Percentiles rank a stretch among this genome's conserved stretches.
These are phyloP conservation scores for Tillandsia fasciculata DNA, from an alignment of 176 grass and related monocot species.

Conservation along the genomic window DNA sequence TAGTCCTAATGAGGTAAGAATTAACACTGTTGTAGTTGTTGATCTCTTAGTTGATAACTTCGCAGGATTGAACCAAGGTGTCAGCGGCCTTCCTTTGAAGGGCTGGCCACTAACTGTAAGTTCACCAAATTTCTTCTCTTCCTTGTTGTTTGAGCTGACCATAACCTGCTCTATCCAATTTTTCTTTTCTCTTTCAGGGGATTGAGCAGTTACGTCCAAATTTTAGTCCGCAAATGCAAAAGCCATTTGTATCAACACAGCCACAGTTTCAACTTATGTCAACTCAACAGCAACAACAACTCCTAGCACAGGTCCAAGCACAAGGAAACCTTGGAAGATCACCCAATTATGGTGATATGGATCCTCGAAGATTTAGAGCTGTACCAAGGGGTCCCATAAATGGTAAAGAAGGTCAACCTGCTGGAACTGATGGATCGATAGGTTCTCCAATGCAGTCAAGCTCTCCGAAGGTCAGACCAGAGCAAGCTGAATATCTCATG, in stretches of 20 bases:
- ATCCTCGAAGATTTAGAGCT: constrained; percentile 60
- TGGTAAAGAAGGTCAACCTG: constrained; percentile 67
- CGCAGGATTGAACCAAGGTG: constrained; percentile 90
- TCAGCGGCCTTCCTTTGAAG: constrained; percentile 87
- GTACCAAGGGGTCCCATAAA: constrained; percentile 51
- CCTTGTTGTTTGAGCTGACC: constrained; percentile 4
- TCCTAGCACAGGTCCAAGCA: constrained; percentile 91
- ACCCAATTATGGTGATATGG: constrained; percentile 63
- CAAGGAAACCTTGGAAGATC: constrained; percentile 61
- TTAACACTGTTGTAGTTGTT: neutral
- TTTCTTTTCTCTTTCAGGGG: constrained; percentile 36
- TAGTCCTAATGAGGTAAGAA: no score
- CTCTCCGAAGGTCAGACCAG: constrained; percentile 66
- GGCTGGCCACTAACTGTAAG: constrained; percentile 98
- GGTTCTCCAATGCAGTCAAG: constrained; percentile 78
- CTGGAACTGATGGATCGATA: constrained; percentile 70
- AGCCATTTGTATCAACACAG: constrained; percentile 76
- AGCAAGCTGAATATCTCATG: constrained; percentile 68
- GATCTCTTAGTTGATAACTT: constrained; percentile 15
- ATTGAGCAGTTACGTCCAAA: constrained; percentile 83
- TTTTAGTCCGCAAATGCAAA: constrained; percentile 85
- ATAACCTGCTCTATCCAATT: neutral
- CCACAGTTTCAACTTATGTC: constrained; percentile 96
- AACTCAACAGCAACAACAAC: constrained; percentile 85
- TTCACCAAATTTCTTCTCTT: constrained; percentile 4